These are phyloP conservation scores for Cercospora sesami DNA, from an alignment of 2,329 filamentous ascomycete genomes.

Conservation along the genomic window DNA sequence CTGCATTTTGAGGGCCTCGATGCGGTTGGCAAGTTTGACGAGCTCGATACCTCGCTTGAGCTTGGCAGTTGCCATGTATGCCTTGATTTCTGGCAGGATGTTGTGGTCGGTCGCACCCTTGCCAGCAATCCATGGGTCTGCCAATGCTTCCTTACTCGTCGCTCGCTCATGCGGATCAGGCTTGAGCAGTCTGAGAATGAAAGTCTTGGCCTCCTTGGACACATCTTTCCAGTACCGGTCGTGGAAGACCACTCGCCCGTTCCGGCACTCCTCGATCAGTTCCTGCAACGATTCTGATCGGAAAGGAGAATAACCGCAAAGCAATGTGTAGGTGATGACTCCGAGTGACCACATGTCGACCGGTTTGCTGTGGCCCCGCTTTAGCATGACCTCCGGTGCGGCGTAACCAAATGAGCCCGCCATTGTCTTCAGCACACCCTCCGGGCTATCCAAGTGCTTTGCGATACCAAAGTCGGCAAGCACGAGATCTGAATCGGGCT, in stretches of 20 bases:
- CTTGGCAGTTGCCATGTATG: constrained; percentile 87
- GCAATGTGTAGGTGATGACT: constrained; percentile 96
- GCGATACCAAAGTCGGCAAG: constrained; percentile 98
- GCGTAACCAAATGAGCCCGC: constrained; percentile 97
- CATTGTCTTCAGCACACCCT: constrained; percentile 95
- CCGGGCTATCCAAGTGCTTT: constrained; percentile 89
- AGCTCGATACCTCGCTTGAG: constrained; percentile 92
- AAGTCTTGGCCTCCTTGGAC: constrained; percentile 90
- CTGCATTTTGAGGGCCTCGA: constrained; percentile 89
- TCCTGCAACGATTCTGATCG: constrained; percentile 90
- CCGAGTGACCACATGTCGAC: constrained; percentile 99
- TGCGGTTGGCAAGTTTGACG: constrained; percentile 92
- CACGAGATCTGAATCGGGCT: constrained; percentile 77
- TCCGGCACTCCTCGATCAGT: constrained; percentile 89
- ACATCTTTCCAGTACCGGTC: constrained; percentile 99
- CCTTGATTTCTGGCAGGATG: constrained; percentile 93
- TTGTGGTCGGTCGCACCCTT: constrained; percentile 93
- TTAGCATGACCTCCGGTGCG: constrained; percentile 96
- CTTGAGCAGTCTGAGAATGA: constrained; percentile 80
- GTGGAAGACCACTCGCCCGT: constrained; percentile 84
- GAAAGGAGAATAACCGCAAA: constrained; percentile 98
- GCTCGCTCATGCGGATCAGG: constrained; percentile 74
- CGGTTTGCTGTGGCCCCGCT: constrained; percentile 94
- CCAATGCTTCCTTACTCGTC: constrained; percentile 55
- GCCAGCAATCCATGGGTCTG: constrained; percentile 74